A percentile compares a stretch with the other conserved stretches of the same genome.
Conservation (phyloP, 805 yeast species). For the Spathaspora gorwiae region DNA sequence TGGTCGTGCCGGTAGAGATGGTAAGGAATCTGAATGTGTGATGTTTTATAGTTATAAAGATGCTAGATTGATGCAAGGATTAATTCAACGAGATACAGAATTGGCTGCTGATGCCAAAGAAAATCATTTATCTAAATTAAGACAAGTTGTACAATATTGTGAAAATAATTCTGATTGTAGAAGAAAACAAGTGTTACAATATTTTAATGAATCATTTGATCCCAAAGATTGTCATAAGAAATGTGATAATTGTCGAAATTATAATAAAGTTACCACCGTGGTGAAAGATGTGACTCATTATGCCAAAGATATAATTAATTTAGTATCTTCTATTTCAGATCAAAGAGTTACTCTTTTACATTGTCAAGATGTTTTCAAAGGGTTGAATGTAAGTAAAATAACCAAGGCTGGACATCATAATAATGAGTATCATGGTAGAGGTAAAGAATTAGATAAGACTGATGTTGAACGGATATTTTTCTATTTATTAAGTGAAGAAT, state of each 20-base stretch:
- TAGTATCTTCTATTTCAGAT: conserved; percentile 54
- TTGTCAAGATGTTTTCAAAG: conserved; percentile 79
- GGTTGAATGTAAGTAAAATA: conserved; percentile 62
- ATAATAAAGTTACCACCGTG: conserved; percentile 33
- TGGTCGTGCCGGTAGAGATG: conserved; percentile 98
- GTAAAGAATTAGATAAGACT: conserved; percentile 57
- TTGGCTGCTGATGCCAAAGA: conserved; percentile 61
- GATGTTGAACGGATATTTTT: conserved; percentile 82
- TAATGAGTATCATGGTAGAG: conserved; percentile 64
- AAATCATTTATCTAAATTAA: conserved; percentile 68
- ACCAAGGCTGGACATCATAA: conserved; percentile 57
- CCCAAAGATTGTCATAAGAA: conserved; percentile 57
- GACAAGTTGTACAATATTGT: conserved; percentile 86
- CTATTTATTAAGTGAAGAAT: conserved; percentile 61
- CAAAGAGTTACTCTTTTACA: conserved; percentile 70
- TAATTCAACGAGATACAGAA: conserved; percentile 75
- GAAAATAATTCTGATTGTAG: conserved; percentile 90
- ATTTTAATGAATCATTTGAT: conserved; percentile 81
- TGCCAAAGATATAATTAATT: conserved; percentile 53
- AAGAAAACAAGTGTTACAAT: conserved; percentile 80
- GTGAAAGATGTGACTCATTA: conserved; percentile 64
- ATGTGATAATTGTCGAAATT: conserved; percentile 79
- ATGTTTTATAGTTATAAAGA: conserved; percentile 79
- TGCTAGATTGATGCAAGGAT: conserved; percentile 66
- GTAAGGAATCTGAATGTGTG: conserved; percentile 73